phyloP scores from a whole-genome alignment of 2,329 filamentous ascomycete genomes.

The Clarireedia sp. region DNA sequence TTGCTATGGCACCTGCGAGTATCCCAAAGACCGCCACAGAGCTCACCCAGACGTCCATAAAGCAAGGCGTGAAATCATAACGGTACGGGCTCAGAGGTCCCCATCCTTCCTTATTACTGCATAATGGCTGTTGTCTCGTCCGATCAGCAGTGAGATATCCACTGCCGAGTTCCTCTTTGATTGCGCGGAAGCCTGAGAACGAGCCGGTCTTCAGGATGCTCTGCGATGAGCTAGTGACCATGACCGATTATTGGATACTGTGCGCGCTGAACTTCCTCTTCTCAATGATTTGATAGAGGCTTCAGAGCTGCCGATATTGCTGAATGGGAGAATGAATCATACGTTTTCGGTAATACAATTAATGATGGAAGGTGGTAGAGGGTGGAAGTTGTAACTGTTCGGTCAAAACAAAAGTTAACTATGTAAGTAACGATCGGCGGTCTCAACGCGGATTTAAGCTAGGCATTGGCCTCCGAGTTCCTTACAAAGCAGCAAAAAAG shows the following conservation, averaged over 20 bases:
- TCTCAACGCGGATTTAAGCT: not conserved
- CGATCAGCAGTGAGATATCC: slow-evolving; percentile 48
- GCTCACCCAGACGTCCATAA: slow-evolving; percentile 85
- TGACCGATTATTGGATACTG: slow-evolving; percentile 11
- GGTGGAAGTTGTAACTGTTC: not conserved
- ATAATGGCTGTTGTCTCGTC: slow-evolving; percentile 56
- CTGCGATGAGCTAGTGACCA: slow-evolving; percentile 19
- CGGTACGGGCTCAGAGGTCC: slow-evolving; percentile 79
- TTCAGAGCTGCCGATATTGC: slow-evolving; percentile 10
- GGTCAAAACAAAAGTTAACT: not conserved
- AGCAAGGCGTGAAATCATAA: slow-evolving; percentile 96
- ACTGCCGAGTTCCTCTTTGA: slow-evolving; percentile 41
- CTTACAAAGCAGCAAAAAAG: slow-evolving; percentile 7
- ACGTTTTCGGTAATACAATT: slow-evolving; percentile 4
- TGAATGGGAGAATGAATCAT: slow-evolving; percentile 4
- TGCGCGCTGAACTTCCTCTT: slow-evolving; percentile 11
- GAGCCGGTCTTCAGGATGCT: slow-evolving; percentile 42
- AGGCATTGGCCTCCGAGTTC: not conserved
- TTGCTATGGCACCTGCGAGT: slow-evolving; percentile 64
- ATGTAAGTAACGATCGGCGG: not conserved
- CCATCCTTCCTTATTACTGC: slow-evolving; percentile 88
- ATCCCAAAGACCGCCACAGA: slow-evolving; percentile 72
- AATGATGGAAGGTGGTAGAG: not conserved
- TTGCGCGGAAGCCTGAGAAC: slow-evolving; percentile 49
- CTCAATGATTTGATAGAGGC: slow-evolving; percentile 7